Conservation (phyloP, 2,329 filamentous ascomycete species). For the Xylaria hypoxylon region DNA sequence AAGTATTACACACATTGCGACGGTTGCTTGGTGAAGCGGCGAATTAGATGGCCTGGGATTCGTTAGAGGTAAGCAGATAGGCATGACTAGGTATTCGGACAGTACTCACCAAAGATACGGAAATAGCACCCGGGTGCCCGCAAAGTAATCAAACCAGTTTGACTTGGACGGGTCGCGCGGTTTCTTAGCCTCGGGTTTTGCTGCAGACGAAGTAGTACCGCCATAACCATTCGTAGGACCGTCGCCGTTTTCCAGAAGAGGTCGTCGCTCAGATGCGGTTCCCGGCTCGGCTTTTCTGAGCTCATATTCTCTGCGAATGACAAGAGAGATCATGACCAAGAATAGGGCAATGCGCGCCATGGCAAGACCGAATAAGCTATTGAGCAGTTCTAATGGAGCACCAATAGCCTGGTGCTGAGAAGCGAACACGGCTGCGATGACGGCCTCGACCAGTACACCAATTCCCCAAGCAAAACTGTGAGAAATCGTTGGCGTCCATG, state of each 20-base stretch:
- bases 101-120: conserved; percentile 57
- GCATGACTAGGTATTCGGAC: not conserved
- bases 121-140: conserved; percentile 59
- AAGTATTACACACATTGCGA: conserved; percentile 56
- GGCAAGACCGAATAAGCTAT: conserved; percentile 50
- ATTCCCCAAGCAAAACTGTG: conserved; percentile 55
- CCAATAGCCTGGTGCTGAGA: conserved; percentile 49
- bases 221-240: conserved; percentile 49
- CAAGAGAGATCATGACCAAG: conserved; percentile 51
- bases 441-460: conserved; percentile 51
- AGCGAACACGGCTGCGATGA: conserved; percentile 53
- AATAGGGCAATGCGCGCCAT: conserved; percentile 51
- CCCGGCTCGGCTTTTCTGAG: conserved; percentile 50
- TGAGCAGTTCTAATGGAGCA: conserved; percentile 48
- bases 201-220: conserved; percentile 23
- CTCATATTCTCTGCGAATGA: conserved; percentile 51
- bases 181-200: conserved; percentile 31
- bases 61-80: conserved; percentile 35
- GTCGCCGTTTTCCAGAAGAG: conserved; percentile 56
- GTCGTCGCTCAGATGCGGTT: conserved; percentile 52
- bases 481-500: conserved; percentile 55
- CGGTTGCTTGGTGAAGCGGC: conserved; percentile 54
- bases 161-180: conserved; percentile 40
- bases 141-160: conserved; percentile 60
- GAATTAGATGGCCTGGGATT: conserved; percentile 57